These are phyloP conservation scores for Silene coronaria DNA, from an alignment of 179 eudicot genomes.

Conservation along the genomic window DNA sequence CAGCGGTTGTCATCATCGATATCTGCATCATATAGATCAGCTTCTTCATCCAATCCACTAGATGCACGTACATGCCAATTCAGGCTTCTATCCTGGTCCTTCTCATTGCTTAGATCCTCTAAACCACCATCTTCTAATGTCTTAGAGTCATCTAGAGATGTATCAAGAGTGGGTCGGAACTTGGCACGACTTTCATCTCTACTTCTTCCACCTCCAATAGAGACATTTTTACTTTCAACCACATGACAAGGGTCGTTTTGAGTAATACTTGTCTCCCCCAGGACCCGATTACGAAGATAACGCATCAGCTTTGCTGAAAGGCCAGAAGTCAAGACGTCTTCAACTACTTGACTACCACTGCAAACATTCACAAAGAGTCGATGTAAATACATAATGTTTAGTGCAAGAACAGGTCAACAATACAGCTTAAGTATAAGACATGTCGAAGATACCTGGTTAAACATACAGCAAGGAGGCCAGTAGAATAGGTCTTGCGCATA, in stretches of 20 bases:
- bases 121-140: conserved; percentile 42
- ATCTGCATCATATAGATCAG: conserved; percentile 36
- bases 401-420: not conserved
- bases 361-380: conserved; percentile 22
- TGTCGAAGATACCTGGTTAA: conserved; percentile 55
- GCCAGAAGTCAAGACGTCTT: conserved; percentile 89
- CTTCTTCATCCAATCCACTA: conserved; percentile 39
- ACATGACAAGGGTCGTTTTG: conserved; percentile 48
- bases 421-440: not conserved
- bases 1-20: conserved; percentile 43
- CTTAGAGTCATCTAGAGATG: conserved; percentile 48
- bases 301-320: conserved; percentile 87
- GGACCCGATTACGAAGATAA: conserved; percentile 62
- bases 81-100: conserved; percentile 41
- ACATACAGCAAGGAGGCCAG: conserved; percentile 87
- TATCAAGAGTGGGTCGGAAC: conserved; percentile 46
- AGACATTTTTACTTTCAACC: conserved; percentile 44
- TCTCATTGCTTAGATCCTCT: conserved; percentile 40
- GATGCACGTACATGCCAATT: conserved; percentile 31
- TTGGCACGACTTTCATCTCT: conserved; percentile 70
- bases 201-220: conserved; percentile 35
- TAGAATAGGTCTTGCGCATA: conserved; percentile 79
- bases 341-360: conserved; percentile 80
- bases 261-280: conserved; percentile 54
- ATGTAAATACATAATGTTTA: not conserved